A percentile compares a stretch with the other conserved stretches of the same genome.
Conservation (phyloP, 306 rosid genomes). For the Alnus glutinosa region DNA sequence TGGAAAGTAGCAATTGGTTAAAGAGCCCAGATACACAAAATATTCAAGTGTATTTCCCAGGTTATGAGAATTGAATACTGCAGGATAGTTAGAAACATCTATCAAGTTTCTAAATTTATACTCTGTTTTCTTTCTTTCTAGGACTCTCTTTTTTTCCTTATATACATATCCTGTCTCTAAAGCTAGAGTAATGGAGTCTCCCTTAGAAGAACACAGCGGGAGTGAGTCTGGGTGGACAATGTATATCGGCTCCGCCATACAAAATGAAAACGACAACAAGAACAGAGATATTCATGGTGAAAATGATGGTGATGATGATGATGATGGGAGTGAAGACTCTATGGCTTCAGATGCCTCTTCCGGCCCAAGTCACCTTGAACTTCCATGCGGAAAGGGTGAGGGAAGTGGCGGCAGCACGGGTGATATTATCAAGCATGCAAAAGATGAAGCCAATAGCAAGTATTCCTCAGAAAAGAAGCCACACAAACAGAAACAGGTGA, state of each 20-base stretch:
- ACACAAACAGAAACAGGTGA: constrained; percentile 27
- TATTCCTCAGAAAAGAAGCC: constrained; percentile 33
- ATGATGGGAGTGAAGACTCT: constrained; percentile 57
- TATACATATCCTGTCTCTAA: background rate
- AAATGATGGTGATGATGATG: background rate
- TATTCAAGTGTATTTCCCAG: constrained; percentile 13
- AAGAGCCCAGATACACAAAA: constrained; percentile 19
- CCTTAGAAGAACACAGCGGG: constrained; percentile 38
- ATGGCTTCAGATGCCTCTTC: constrained; percentile 85
- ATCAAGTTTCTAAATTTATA: background rate
- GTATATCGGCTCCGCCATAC: constrained; percentile 53
- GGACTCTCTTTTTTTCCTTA: no score
- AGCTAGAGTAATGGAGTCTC: constrained; percentile 56
- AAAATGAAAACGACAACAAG: constrained; percentile 12
- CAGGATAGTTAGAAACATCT: background rate
- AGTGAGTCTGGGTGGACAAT: constrained; percentile 80
- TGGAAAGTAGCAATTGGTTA: constrained; percentile 17
- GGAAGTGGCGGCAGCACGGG: constrained; percentile 28
- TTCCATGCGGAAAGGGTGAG: constrained; percentile 31
- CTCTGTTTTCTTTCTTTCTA: background rate
- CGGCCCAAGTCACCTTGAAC: constrained; percentile 50
- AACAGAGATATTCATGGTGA: constrained; percentile 10
- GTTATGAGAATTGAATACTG: background rate
- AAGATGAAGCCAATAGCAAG: constrained; percentile 26
- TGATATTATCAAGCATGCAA: constrained; percentile 10